Conservation (phyloP, 1,139 yeast genomes). For the Yamadazyma dushanensis region DNA sequence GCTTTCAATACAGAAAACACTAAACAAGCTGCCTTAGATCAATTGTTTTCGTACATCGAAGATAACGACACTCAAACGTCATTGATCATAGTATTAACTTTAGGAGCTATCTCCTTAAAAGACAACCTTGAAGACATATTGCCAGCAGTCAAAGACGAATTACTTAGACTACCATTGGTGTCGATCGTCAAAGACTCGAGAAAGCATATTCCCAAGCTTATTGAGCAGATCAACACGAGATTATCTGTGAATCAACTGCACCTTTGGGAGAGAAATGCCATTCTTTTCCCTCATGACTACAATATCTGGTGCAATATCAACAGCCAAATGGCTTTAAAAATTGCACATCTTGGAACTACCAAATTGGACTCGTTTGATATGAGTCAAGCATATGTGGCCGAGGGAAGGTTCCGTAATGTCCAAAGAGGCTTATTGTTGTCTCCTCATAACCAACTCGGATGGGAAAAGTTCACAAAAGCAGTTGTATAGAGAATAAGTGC, state of each 20-base stretch:
- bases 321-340: conserved; percentile 41
- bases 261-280: conserved; percentile 70
- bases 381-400: conserved; percentile 48
- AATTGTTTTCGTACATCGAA: conserved; percentile 62
- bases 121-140: conserved; percentile 62
- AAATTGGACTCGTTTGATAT: conserved; percentile 54
- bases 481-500: no score
- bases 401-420: conserved; percentile 49
- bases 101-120: conserved; percentile 78
- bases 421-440: conserved; percentile 55
- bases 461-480: neutral
- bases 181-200: conserved; percentile 52
- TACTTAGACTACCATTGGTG: conserved; percentile 49
- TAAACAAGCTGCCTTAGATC: conserved; percentile 78
- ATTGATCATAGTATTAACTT: conserved; percentile 61
- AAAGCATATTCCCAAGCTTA: conserved; percentile 58
- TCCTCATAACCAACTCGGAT: conserved; percentile 20
- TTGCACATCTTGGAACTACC: conserved; percentile 51
- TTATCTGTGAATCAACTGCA: conserved; percentile 20
- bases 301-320: conserved; percentile 68
- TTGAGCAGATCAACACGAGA: conserved; percentile 50
- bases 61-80: conserved; percentile 55
- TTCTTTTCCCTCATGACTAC: conserved; percentile 70
- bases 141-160: conserved; percentile 67
- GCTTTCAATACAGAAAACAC: conserved; percentile 73